These are phyloP conservation scores for Rutstroemia sp. DNA, from an alignment of 2,329 filamentous ascomycete genomes.

Conservation along the genomic window DNA sequence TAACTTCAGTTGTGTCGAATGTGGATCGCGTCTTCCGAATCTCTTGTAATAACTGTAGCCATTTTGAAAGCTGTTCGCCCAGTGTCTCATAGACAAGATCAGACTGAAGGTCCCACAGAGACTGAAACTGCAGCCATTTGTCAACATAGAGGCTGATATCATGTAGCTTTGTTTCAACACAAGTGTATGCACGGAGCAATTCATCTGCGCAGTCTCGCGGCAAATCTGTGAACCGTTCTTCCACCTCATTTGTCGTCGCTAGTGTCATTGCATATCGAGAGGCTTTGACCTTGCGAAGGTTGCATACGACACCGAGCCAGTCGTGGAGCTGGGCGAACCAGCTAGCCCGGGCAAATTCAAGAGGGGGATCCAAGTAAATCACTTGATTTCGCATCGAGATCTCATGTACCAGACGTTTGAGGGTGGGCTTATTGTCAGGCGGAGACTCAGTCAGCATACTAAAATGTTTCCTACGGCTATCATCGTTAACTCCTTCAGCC, in stretches of 20 bases:
- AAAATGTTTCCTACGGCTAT: slow-evolving; percentile 45
- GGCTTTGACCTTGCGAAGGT: slow-evolving; percentile 88
- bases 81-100: slow-evolving; percentile 91
- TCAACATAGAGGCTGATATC: slow-evolving; percentile 83
- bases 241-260: slow-evolving; percentile 56
- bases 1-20: slow-evolving; percentile 95
- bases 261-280: slow-evolving; percentile 89
- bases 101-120: slow-evolving; percentile 93
- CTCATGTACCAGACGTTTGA: slow-evolving; percentile 76
- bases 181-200: slow-evolving; percentile 71
- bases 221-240: slow-evolving; percentile 74
- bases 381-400: slow-evolving; percentile 97
- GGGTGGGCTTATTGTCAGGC: slow-evolving; percentile 50
- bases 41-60: slow-evolving; percentile 93
- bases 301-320: slow-evolving; percentile 90
- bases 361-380: slow-evolving; percentile 89
- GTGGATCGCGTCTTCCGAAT: slow-evolving; percentile 92
- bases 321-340: slow-evolving; percentile 91
- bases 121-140: slow-evolving; percentile 98
- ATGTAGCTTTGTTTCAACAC: slow-evolving; percentile 74
- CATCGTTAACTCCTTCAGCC: slow-evolving; percentile 36
- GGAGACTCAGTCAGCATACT: slow-evolving; percentile 34
- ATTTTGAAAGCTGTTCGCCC: slow-evolving; percentile 83
- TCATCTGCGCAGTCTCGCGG: slow-evolving; percentile 75
- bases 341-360: slow-evolving; percentile 84